phyloP scores from a whole-genome alignment of 257 asterid species.

The Petunia axillaris region DNA sequence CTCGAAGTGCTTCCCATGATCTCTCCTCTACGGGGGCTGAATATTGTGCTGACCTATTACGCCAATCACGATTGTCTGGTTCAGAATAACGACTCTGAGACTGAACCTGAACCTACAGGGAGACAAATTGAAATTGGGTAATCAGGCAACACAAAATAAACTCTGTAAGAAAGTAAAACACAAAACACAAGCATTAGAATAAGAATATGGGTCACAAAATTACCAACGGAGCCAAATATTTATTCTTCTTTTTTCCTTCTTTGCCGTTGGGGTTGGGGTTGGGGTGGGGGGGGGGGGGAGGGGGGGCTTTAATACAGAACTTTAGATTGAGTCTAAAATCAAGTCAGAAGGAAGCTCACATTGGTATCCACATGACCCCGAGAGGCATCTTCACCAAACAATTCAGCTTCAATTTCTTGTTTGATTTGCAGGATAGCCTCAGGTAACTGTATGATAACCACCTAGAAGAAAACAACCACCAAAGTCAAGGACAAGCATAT shows the following conservation, averaged over 20 bases:
- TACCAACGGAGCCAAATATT: slow-evolving; percentile 3
- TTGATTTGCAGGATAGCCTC: slow-evolving; percentile 73
- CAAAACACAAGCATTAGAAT: not conserved
- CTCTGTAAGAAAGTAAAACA: not conserved
- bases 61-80: slow-evolving; percentile 68
- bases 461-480: slow-evolving; percentile 46
- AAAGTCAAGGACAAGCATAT: slow-evolving; percentile 5
- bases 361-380: slow-evolving; percentile 73
- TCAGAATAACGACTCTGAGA: slow-evolving; percentile 64
- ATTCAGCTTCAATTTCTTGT: slow-evolving; percentile 80
- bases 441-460: slow-evolving; percentile 43
- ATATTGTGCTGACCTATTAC: slow-evolving; percentile 48
- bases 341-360: slow-evolving; percentile 52
- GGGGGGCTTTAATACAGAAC: too few relatives aligned
- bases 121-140: slow-evolving; percentile 3
- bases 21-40: slow-evolving; percentile 49
- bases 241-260: not conserved
- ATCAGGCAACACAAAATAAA: not conserved
- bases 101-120: slow-evolving; percentile 45
- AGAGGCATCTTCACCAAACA: slow-evolving; percentile 68
- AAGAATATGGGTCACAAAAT: not conserved
- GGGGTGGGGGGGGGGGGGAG: not conserved
- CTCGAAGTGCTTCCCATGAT: slow-evolving; percentile 55
- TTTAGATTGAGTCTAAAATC: not conserved
- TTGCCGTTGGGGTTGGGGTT: not conserved